Evolutionary conservation across 768 basidiomycete genomes (phyloP), one percentile per base, ranked within the genome.

Genomic region (Tephrocybe sp.): DNA sequence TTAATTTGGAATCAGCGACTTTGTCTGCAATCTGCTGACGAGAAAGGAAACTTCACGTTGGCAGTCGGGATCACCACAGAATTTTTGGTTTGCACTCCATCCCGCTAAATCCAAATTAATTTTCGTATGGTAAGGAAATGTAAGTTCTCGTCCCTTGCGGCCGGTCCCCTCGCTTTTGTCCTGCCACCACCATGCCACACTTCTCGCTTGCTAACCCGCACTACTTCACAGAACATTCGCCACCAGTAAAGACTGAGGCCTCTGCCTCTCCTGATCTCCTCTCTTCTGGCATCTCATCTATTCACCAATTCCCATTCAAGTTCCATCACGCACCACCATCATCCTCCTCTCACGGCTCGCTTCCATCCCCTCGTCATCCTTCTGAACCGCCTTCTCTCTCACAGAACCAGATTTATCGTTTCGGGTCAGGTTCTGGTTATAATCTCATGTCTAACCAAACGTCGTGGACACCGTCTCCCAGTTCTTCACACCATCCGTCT

Each of bases 241-340:
- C 58, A 55, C 63, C 63, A 56, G 68, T 75, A 49, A 77, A 77
- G 66, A 69, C 72, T 47, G 73, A 75, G 59, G 68, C 65, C 48
- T 68, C 67, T 57, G 64, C 71, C 62, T 76, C 74, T 48, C 74
- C 74, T 58, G 70, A 73, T 62, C 68, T 75, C 59, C 63, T 71
- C 48, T 65, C 72, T 51, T 58, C 61, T 39, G 51, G 58, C 46
- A 51, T 64, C 52, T 30, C 68, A 53, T 66, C 67, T 50, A 51
- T 67, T 35, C 70, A 71, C 34, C 68, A 68, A 30, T 72, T 67
- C 59, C 69, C 67, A 44, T 69, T 70, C 63, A 66, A 64, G 48
- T 70, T 73, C 26, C 26, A 26, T 57, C 60, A 63, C 53, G 60
- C 68, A 45, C 65, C 64, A 33, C 48, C 59, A 30, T 58, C 64